Evolutionary conservation across 768 basidiomycete genomes (phyloP).

Genomic region (Boletus barrowsii): DNA sequence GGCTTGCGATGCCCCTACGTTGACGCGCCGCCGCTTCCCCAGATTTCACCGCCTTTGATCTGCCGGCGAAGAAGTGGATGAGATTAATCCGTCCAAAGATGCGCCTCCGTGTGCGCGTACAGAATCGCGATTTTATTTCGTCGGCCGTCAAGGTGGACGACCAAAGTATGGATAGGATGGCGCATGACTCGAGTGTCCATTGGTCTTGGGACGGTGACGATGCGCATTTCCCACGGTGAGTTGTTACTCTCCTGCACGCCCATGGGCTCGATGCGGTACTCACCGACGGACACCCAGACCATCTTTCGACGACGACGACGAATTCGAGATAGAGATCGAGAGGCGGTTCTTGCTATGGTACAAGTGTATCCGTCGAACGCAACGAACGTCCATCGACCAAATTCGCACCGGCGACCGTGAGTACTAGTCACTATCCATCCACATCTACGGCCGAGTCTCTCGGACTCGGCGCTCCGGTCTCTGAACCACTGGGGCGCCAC

Average conservation of each 20-base stretch:
- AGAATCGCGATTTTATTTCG: slow-evolving; percentile 15
- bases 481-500: too few species aligned
- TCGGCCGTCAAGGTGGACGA: slow-evolving; percentile 7
- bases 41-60: slow-evolving; percentile 23
- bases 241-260: not conserved
- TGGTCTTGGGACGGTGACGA: slow-evolving; percentile 17
- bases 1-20: too few species aligned
- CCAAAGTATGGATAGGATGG: not conserved
- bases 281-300: slow-evolving; percentile 6
- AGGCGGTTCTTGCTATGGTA: slow-evolving; percentile 18
- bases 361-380: slow-evolving; percentile 26
- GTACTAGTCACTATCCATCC: not conserved
- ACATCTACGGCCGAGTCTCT: too few species aligned
- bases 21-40: not conserved
- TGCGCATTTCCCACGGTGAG: slow-evolving; percentile 16
- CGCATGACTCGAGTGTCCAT: not conserved
- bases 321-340: slow-evolving; percentile 22
- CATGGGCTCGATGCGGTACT: not conserved
- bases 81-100: slow-evolving; percentile 18
- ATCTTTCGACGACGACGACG: slow-evolving; percentile 10
- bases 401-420: slow-evolving; percentile 19
- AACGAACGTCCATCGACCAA: slow-evolving; percentile 19
- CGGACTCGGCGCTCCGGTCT: too few species aligned
- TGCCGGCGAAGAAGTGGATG: slow-evolving; percentile 21
- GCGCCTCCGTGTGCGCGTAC: slow-evolving; percentile 19